Base-by-base conservation (phyloP, 345 rosid genomes). In the Brassica nigra region DNA sequence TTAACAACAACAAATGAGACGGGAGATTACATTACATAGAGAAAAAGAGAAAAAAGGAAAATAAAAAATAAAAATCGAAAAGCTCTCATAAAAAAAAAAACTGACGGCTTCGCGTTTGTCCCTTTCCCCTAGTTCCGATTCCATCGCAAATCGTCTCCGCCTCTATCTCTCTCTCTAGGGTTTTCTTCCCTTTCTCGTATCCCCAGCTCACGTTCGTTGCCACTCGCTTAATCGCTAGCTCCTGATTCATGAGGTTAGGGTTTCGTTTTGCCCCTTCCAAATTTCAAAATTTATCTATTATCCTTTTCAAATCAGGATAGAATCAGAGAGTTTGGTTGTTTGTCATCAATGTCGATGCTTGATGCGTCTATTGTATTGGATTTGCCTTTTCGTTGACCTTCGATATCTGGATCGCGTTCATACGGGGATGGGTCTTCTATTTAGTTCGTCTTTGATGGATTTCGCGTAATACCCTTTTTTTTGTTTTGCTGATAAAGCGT, bases 181-280 rank as follows among this genome's bases (percentile, higher is more conserved):
- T 59, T 75, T 69, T 16, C 27, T 29, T 34, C 11, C 66, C 66
- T 68, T 64, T 11, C 67, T 75, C 55, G 30, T 33, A 57, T 69
- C 12, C 16, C 10, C 62, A 70, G 72, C 49, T 75, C 37, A 27
- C 37, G 9, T 36, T 76, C 83, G 57, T 65, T 30, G 47, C 14
- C 83, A 76, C 71, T 76, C 83, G 8, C 77, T 15, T 62, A 27
- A 62, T 70, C 68, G n/a, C 18, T n/a, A 44, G n/a, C 52, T 47
- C 61, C 73, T 70, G 77, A 81, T 81, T 81, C 69, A 76, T 71
- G 77, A 81, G 80, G 80, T 81, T 81, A 81, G 83, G 83, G 80
- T 76, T 81, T 81, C 77, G 47, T 44, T 39, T 80, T 9, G 15
- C n/a, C 2, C 5, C 8, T 52, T 52, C 57, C 8, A 12, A 65